Evolutionary conservation across 148 eudicot species (phyloP).

Genomic region (Fagopyrum tataricum): DNA sequence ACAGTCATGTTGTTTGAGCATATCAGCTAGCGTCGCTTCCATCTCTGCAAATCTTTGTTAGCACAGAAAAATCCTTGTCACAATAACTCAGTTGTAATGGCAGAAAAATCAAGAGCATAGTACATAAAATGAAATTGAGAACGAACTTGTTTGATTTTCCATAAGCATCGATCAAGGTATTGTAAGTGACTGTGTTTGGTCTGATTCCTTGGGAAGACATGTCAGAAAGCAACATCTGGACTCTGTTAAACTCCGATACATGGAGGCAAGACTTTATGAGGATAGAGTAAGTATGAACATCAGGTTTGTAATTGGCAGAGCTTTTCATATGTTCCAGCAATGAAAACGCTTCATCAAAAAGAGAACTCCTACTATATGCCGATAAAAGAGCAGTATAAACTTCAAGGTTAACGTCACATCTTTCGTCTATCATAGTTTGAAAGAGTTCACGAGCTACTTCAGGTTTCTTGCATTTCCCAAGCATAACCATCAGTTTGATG

Average conservation of each 20-base stretch:
- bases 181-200: constrained; percentile 81
- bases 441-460: constrained; percentile 62
- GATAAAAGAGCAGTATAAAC: constrained; percentile 86
- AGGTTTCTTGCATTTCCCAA: constrained; percentile 93
- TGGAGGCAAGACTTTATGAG: constrained; percentile 78
- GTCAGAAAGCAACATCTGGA: constrained; percentile 54
- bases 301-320: constrained; percentile 58
- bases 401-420: constrained; percentile 61
- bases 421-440: constrained; percentile 73
- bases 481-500: constrained; percentile 85
- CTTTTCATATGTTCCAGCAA: constrained; percentile 75
- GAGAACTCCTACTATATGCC: constrained; percentile 79
- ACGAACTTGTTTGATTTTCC: constrained; percentile 78
- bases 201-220: constrained; percentile 68
- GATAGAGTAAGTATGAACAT: constrained; percentile 74
- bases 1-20: constrained; percentile 56
- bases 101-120: neutral
- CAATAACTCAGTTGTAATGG: too few relatives aligned
- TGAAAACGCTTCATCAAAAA: constrained; percentile 59
- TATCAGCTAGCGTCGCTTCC: constrained; percentile 73
- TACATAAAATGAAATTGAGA: neutral
- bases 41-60: constrained; percentile 66
- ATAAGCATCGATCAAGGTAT: constrained; percentile 76
- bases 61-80: constrained; percentile 19
- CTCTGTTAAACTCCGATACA: constrained; percentile 56